Evolutionary conservation across 768 basidiomycete genomes (phyloP), one percentile per base, ranked within the genome.

Genomic region (Gymnopilus dilepis): DNA sequence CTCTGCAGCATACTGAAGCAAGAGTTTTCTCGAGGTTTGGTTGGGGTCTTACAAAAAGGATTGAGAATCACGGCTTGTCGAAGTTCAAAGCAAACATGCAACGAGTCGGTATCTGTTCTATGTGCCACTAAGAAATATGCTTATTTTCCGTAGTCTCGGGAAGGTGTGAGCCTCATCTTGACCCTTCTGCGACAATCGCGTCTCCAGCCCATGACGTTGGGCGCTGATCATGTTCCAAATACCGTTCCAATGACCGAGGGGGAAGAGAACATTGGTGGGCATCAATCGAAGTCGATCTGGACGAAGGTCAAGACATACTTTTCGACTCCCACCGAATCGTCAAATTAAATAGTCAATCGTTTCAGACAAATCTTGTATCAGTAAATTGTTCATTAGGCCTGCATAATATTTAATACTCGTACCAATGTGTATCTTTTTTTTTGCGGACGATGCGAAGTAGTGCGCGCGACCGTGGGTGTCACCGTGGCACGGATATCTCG

Each of bases 71-170:
- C 67, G 95, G 94, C 19, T 74, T 95, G 55, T 86, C 86, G 11
- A 86, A 85, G 63, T 95, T 97, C 78, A 94, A 95, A 74, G 85
- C 89, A 17, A 92, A 97, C 70, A 80, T 96, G 52, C 93, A 96
- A 74, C 83, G 86, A 68, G 95, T 90, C 9, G 19, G 47, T 50
- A 72, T 56, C 88, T 76, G 21, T 41, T 28, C 54, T 28, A 31
- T 42, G 37, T 43, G 37, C n/a, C 30, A 26, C 41, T 56, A 34
- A 55, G 41, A 28, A 13, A 15, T 41, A 45, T 52, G 56, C 50
- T 52, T 51, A 65, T 48, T 51, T 62, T 41, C 58, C 63, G 37
- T 63, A 94, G 92, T 94, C 91, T 68, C 91, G 92, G 43, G 91
- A 94, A 74, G 95, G 95, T 6, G 89, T 97, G 62, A 87, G 90